These are phyloP conservation scores for Thymus quinquecostatus DNA, from an alignment of 257 asterid species.

Conservation along the genomic window DNA sequence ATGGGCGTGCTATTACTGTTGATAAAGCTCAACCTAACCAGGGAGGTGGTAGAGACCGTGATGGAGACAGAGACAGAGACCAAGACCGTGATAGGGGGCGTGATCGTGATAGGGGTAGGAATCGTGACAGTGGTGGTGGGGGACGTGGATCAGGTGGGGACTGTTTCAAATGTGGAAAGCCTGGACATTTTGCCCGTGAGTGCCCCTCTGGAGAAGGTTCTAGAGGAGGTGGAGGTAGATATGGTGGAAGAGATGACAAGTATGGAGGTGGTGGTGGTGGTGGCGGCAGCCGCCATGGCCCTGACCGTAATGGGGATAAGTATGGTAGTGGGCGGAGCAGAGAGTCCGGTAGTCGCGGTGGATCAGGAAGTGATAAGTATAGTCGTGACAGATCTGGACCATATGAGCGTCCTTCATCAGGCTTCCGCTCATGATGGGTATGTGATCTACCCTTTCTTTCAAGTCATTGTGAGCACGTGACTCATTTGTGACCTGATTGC, in stretches of 20 bases:
- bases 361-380: slow-evolving; percentile 66
- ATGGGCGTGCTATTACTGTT: slow-evolving; percentile 84
- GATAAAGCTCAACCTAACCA: slow-evolving; percentile 87
- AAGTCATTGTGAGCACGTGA: background rate
- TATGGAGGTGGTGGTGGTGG: slow-evolving; percentile 64
- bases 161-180: slow-evolving; percentile 92
- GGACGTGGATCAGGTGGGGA: slow-evolving; percentile 91
- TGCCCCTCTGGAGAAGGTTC: slow-evolving; percentile 80
- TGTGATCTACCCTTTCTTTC: background rate
- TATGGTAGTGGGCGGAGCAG: slow-evolving; percentile 62
- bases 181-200: slow-evolving; percentile 96
- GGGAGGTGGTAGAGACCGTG: slow-evolving; percentile 67
- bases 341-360: slow-evolving; percentile 65
- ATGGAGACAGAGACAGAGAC: slow-evolving; percentile 53
- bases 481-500: slow-evolving; percentile 3
- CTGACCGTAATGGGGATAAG: slow-evolving; percentile 85
- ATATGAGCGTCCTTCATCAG: slow-evolving; percentile 70
- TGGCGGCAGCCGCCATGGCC: slow-evolving; percentile 74
- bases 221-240: slow-evolving; percentile 55
- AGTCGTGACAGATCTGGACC: slow-evolving; percentile 93
- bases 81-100: slow-evolving; percentile 63
- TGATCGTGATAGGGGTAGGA: slow-evolving; percentile 55
- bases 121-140: slow-evolving; percentile 63
- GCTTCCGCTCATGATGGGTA: slow-evolving; percentile 48
- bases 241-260: slow-evolving; percentile 67